phyloP scores from a whole-genome alignment of 2,329 filamentous ascomycete genomes.

The Sporothrix phasma region DNA sequence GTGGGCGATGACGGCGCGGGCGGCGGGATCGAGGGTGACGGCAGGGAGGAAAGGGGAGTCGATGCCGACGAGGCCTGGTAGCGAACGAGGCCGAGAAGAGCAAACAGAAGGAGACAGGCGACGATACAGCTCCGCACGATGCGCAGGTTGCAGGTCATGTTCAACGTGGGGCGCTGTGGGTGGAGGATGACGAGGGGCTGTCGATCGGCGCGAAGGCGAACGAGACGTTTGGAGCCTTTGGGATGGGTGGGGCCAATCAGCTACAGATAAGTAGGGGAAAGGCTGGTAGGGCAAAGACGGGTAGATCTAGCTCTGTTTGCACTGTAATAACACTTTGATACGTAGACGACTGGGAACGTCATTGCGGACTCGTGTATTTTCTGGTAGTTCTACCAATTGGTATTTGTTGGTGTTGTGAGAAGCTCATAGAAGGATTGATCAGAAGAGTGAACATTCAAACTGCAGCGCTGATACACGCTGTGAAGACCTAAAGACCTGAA shows the following conservation, averaged over 20 bases:
- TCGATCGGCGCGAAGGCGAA: background rate
- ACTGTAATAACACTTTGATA: too few relatives aligned
- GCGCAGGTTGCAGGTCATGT: background rate
- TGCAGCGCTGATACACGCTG: background rate
- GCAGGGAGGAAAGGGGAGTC: background rate
- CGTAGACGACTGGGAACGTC: too few relatives aligned
- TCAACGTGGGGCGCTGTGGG: background rate
- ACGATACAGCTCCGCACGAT: background rate
- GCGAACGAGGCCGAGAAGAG: background rate
- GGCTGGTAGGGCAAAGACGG: too few relatives aligned
- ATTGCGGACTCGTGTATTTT: too few relatives aligned
- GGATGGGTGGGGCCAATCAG: too few relatives aligned
- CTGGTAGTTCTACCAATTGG: too few relatives aligned
- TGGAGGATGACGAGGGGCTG: background rate
- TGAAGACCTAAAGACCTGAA: background rate
- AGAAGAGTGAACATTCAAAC: background rate
- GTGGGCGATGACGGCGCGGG: background rate
- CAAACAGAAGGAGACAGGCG: background rate
- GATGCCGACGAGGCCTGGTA: background rate
- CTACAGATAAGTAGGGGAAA: too few relatives aligned
- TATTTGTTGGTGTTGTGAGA: background rate
- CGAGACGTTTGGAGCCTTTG: too few relatives aligned
- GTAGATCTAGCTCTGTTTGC: too few relatives aligned
- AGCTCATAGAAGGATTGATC: background rate
- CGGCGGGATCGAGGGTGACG: background rate